Evolutionary conservation across 441 rosid genomes (phyloP), one percentile per base, ranked within the genome.

Genomic region (Erodium chrysanthum): DNA sequence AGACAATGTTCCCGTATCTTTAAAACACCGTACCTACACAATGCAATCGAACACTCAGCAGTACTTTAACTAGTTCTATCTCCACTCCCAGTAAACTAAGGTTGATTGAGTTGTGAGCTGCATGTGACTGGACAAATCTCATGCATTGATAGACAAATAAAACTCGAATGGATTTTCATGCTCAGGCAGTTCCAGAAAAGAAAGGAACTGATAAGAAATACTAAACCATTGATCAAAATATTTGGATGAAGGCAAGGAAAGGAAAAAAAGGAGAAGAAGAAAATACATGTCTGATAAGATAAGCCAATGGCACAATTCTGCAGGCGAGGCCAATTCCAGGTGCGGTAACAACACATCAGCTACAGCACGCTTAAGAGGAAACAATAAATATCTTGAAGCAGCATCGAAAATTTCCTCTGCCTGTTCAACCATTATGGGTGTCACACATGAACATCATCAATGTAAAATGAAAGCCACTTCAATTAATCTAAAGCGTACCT

Each of bases 391-490:
- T 74, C 98, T 88, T 67, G 98, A 91, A 75, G 97, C 91, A 71
- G 92, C 93, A 82, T 93, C 98, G 80, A 93, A 91, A 78, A 91
- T 85, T 77, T 88, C 97, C 76, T 89, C 98, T 29, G 88, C 97
- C 97, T 90, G 85, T 66, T 70, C 73, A 84, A 71, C 9, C 9
- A 60, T 21, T 27, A 70, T 60, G 35, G 68, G 42, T 62, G 64
- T 67, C 35, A 69, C 68, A 68, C 62, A 52, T 31, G 48, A 31
- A 68, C 48, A 46, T 67, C 42, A 21, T 22, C 72, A 22, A 46
- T 7, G 17, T 20, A 22, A 67, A 25, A 25, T n/a, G 29, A 1
- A 23, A 29, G 64, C 67, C 61, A 73, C 62, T 29, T 22, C 12
- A 46, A 46, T 69, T 35, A 56, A 66, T 56, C 48, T 12, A 60